Base-by-base conservation (phyloP, 805 yeast species). In the Lipomyces yamanashiensis region DNA sequence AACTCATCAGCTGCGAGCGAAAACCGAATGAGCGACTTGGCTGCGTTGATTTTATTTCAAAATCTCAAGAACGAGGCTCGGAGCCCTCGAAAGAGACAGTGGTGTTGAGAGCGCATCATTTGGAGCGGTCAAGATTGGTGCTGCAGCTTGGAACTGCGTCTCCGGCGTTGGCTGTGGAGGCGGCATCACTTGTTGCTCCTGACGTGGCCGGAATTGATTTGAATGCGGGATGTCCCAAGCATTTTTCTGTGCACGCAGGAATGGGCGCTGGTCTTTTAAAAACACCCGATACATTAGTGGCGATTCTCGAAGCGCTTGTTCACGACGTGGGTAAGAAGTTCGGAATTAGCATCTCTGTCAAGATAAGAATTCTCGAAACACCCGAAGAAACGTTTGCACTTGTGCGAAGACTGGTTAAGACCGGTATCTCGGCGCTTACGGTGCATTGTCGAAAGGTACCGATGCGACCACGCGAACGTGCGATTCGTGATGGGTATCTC, bases 191-290 rank as follows among this genome's bases (percentile, higher is more conserved):
- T 49, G 89, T 95, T 2, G 90, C 92, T 8, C 73, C 80, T 1
- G 98, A 95, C 75, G 98, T 95, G 2, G 92, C 85, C 67, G 98
- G 96, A 8, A 88, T 95, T 5, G 99, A 95, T 74, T 82, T 95
- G 62, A 95, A 95, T 75, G 91, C 97, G 36, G 99, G 99, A 5
- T 95, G 99, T 77, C 99, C 99, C 2, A 95, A 93, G 74, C 98
- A 92, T 70, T 95, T 95, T 72, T 89, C 96, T 0, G 82, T 92
- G 2, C 99, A 95, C 75, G 82, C 96, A 0, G 99, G 99, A 0
- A 95, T 95, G 98, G 99, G 99, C 5, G 97, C 98, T 1, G 98
- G 97, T 0, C 79, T 95, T 52, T 79, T 95, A 60, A 79, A 81
- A 39, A 90, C 92, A 0, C 98, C 98, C 0, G 97, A 90, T 51